Evolutionary conservation across 768 basidiomycete genomes (phyloP).

Genomic region (Russula ochroleuca): DNA sequence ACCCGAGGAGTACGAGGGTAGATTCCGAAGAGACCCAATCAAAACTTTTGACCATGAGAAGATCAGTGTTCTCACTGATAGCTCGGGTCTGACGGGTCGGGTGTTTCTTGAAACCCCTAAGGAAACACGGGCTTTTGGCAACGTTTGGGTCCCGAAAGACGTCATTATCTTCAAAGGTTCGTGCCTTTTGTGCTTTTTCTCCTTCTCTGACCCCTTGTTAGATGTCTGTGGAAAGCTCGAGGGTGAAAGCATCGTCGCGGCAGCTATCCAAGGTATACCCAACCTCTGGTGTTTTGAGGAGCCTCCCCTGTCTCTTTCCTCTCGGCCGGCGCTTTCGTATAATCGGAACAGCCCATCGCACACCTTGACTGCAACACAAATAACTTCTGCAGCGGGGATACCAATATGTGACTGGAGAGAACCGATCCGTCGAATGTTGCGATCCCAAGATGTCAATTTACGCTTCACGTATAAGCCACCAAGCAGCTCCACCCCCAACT

Average conservation of each 20-base stretch:
- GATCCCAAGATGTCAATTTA: background rate
- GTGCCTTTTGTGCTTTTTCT: background rate
- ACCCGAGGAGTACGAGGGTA: background rate
- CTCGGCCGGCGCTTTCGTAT: background rate
- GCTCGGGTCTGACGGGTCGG: background rate
- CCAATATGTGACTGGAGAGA: background rate
- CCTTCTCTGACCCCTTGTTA: background rate
- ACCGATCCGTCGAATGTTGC: background rate
- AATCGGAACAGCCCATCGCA: background rate
- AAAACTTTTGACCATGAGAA: background rate
- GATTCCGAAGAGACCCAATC: background rate
- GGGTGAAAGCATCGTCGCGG: background rate
- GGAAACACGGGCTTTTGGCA: slow-evolving; percentile 6
- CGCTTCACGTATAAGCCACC: background rate
- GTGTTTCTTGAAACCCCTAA: slow-evolving; percentile 6
- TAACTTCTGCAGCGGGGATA: background rate
- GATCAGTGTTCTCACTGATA: slow-evolving; percentile 12
- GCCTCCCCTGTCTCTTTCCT: background rate
- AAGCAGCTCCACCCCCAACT: background rate
- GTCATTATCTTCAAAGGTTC: slow-evolving; percentile 17
- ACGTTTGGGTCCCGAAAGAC: background rate
- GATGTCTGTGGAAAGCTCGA: slow-evolving; percentile 1
- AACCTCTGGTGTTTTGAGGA: background rate
- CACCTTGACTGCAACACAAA: background rate
- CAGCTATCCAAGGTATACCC: background rate